Evolutionary conservation across 352 stramenopile genomes (phyloP), one percentile per base, ranked within the genome.

Genomic region (Paralagenidium karlingii): DNA sequence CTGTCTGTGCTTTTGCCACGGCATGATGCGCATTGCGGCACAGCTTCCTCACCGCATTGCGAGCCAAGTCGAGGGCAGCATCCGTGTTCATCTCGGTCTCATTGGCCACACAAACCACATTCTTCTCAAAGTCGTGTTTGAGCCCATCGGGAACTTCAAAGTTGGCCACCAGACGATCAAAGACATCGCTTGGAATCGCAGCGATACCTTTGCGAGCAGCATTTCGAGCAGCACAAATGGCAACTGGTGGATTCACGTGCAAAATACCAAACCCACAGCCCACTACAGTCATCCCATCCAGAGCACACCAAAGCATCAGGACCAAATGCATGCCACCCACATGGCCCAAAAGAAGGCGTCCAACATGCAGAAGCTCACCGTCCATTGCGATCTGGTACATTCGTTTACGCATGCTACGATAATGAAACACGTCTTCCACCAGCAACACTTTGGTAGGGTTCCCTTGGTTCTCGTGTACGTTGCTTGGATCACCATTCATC

Each of bases 391-490:
- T 49, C 8, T 78, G 63, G 33, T 50, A 69, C 46, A 79, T 80
- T 15, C 65, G 67, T 43, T 87, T 87, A 38, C 74, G 69, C 27
- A 65, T 60, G 40, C 73, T 87, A 8, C 60, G 65, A 22, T 70
- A 78, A 21, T 68, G 55, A 33, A 87, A 82, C 36, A 76, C 84
- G 40, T 87, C 74, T 28, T 87, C 74, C 2, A 82, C 51, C 12
- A 87, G 43, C 15, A 87, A 40, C 21, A 84, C 51, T 1, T 39
- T 18, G 0, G 2, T 3, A 0, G 5, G 22, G 3, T 15, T 39
- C 8, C 26, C 18, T 0, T 16, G 13, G 5, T 41, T 41, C n/a
- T n/a, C n/a, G n/a, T n/a, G n/a, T n/a, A n/a, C n/a, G n/a, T n/a
- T n/a, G n/a, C n/a, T n/a, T n/a, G n/a, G n/a, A n/a, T n/a, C n/a